phyloP scores from a whole-genome alignment of 2,329 filamentous ascomycete species.

The Eutypa lata region DNA sequence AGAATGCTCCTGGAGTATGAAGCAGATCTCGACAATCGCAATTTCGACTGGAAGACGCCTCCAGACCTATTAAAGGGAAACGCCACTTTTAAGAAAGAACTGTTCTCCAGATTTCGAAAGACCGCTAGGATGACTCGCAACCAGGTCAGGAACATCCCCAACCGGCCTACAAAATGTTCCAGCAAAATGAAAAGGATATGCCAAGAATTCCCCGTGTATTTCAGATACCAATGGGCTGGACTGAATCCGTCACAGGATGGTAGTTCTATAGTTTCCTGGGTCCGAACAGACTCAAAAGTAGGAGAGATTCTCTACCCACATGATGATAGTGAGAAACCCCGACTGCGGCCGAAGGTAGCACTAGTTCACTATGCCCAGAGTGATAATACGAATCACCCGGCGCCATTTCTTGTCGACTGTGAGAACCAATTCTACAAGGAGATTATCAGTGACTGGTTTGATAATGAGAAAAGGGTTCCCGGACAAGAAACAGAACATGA shows the following conservation, averaged over 20 bases:
- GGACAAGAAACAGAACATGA: no score
- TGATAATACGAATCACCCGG: background rate
- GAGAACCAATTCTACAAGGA: background rate
- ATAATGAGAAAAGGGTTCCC: no score
- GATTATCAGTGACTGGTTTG: background rate
- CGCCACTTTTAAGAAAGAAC: background rate
- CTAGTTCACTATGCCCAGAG: no score
- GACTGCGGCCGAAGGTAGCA: no score
- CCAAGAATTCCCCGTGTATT: background rate
- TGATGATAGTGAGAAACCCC: no score
- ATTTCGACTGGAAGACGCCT: background rate
- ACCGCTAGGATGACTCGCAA: background rate
- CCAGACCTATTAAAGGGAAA: background rate
- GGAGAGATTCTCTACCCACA: background rate
- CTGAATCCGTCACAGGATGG: background rate
- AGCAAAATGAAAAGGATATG: background rate
- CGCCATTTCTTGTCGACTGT: background rate
- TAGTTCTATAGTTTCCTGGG: background rate
- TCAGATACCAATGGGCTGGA: background rate
- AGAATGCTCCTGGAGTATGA: background rate
- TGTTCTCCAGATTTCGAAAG: background rate
- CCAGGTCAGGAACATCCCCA: background rate
- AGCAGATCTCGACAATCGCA: background rate
- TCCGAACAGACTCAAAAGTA: background rate
- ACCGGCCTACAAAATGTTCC: background rate